Conservation (phyloP, 345 rosid genomes). For the Brassica incana region DNA sequence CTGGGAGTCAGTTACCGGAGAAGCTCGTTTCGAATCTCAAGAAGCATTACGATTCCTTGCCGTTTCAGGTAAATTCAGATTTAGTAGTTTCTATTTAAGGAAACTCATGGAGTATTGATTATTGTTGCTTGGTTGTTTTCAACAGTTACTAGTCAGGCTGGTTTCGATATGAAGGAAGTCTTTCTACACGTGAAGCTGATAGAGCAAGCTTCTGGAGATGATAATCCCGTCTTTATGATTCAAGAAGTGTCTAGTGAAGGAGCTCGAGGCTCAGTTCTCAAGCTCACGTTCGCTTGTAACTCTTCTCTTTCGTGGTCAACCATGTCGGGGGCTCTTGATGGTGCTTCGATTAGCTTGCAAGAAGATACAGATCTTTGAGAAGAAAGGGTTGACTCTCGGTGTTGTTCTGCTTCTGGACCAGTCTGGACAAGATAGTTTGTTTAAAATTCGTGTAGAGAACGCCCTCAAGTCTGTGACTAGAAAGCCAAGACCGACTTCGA, state of each 20-base stretch:
- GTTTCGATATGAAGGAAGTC: constrained; percentile 90
- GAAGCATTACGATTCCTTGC: constrained; percentile 96
- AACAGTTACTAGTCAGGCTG: constrained; percentile 86
- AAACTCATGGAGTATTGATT: not conserved
- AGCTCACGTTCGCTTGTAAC: constrained; percentile 80
- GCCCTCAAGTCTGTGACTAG: constrained; percentile 72
- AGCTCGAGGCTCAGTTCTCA: constrained; percentile 55
- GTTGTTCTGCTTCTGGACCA: constrained; percentile 65
- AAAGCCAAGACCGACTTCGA: constrained; percentile 53
- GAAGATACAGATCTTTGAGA: constrained; percentile 90
- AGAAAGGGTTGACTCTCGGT: constrained; percentile 87
- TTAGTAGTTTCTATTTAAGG: constrained; percentile 16
- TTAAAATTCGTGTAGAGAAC: constrained; percentile 63
- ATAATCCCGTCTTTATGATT: constrained; percentile 68
- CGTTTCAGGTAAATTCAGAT: constrained; percentile 62
- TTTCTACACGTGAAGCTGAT: constrained; percentile 89
- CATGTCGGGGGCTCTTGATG: constrained; percentile 77
- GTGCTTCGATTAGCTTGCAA: constrained; percentile 69
- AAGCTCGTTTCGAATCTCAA: constrained; percentile 86
- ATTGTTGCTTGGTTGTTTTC: constrained; percentile 18
- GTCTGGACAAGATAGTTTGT: constrained; percentile 59
- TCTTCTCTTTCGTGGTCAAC: constrained; percentile 75
- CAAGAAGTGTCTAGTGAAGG: constrained; percentile 69
- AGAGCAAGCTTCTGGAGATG: constrained; percentile 87
- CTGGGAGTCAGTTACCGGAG: constrained; percentile 94